phyloP scores from a whole-genome alignment of 2,329 filamentous ascomycete genomes.

The Dothidotthia symphoricarpi region DNA sequence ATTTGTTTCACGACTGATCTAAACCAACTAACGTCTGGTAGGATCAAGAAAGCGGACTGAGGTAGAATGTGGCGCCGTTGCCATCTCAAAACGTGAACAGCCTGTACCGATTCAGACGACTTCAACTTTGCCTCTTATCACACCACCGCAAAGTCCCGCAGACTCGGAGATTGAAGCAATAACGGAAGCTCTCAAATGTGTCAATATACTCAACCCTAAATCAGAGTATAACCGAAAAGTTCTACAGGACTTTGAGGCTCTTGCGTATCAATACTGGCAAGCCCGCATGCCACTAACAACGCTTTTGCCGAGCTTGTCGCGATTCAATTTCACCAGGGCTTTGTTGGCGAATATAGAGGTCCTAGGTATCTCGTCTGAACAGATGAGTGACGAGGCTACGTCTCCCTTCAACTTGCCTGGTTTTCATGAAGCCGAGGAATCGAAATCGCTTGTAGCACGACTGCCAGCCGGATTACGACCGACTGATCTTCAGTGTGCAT shows the following conservation, averaged over 20 bases:
- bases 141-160: neutral
- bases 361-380: slow-evolving; percentile 3
- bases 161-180: neutral
- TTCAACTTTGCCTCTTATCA: neutral
- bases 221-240: neutral
- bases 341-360: slow-evolving; percentile 3
- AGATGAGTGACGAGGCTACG: slow-evolving; percentile 5
- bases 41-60: too few relatives aligned
- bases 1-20: neutral
- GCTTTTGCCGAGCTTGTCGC: slow-evolving; percentile 3
- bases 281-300: slow-evolving; percentile 1
- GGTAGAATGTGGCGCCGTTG: neutral
- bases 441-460: neutral
- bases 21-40: neutral
- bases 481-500: slow-evolving; percentile 48
- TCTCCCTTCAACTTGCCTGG: slow-evolving; percentile 1
- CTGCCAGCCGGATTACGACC: slow-evolving; percentile 44
- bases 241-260: neutral
- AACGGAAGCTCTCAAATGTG: neutral
- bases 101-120: neutral
- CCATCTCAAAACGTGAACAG: neutral
- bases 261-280: slow-evolving; percentile 1
- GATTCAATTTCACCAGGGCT: slow-evolving; percentile 6
- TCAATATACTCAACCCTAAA: slow-evolving; percentile 3
- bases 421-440: neutral